A percentile compares a stretch with the other conserved stretches of the same genome.
These are phyloP conservation scores for Saccharomyces hybrid DNA, from an alignment of 1,139 yeast species.

Conservation along the genomic window DNA sequence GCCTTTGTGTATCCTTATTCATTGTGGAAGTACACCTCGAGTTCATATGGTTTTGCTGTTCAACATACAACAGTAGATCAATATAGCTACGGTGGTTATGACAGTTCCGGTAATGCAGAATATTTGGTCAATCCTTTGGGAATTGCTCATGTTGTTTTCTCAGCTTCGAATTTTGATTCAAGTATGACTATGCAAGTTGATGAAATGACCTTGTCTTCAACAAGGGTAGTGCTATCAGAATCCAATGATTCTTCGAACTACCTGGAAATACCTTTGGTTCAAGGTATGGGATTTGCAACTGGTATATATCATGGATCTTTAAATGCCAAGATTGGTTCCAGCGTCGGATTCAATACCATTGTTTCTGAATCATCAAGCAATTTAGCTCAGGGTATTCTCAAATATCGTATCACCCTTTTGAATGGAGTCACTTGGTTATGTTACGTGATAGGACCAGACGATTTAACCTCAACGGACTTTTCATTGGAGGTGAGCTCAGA, in stretches of 20 bases:
- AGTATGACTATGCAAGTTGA: constrained; percentile 21
- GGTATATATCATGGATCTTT: constrained; percentile 49
- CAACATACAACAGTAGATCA: constrained; percentile 51
- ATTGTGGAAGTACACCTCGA: constrained; percentile 47
- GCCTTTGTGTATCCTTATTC: constrained; percentile 82
- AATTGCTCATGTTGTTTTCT: constrained; percentile 31
- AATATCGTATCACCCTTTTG: constrained; percentile 37
- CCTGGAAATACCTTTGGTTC: constrained; percentile 37
- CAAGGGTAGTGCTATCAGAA: constrained; percentile 22
- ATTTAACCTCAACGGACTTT: constrained; percentile 24
- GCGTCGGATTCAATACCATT: constrained; percentile 55
- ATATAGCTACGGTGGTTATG: constrained; percentile 43
- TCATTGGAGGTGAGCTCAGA: constrained; percentile 40
- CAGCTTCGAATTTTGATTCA: constrained; percentile 29
- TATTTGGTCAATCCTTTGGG: constrained; percentile 31
- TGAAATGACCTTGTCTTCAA: constrained; percentile 30
- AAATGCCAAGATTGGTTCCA: constrained; percentile 47
- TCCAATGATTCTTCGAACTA: constrained; percentile 22
- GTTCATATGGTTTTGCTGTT: constrained; percentile 51
- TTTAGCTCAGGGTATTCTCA: constrained; percentile 13
- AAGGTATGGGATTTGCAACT: constrained; percentile 68
- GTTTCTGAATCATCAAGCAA: constrained; percentile 32
- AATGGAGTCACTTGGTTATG: constrained; percentile 41
- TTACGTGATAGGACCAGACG: constrained; percentile 36
- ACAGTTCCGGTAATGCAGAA: constrained; percentile 8